Conservation (phyloP, 2,329 filamentous ascomycete genomes). For the Westerdykella aurantiaca region DNA sequence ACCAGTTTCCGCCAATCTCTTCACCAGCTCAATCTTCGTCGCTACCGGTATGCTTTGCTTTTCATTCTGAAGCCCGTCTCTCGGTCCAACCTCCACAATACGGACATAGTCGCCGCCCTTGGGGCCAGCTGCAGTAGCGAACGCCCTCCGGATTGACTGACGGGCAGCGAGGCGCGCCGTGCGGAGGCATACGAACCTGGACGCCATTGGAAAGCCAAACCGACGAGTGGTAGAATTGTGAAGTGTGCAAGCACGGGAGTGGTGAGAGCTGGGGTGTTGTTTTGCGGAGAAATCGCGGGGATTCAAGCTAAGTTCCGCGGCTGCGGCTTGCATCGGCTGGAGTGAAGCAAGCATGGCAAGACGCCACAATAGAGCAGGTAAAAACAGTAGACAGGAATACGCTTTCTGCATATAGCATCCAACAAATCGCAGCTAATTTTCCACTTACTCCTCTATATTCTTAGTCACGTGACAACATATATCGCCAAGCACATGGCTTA, state of each 20-base stretch:
- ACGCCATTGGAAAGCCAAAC: slow-evolving; percentile 17
- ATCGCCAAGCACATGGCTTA: slow-evolving; percentile 11
- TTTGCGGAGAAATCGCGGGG: not conserved
- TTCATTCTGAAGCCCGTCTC: slow-evolving; percentile 85
- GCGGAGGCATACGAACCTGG: slow-evolving; percentile 27
- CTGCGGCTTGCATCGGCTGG: too few relatives aligned
- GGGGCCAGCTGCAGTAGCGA: slow-evolving; percentile 30
- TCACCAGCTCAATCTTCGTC: slow-evolving; percentile 72
- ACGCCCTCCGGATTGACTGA: slow-evolving; percentile 25
- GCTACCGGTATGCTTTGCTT: slow-evolving; percentile 62
- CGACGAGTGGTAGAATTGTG: not conserved
- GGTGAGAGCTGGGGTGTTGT: not conserved
- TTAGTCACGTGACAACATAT: too few relatives aligned
- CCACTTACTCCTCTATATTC: too few relatives aligned
- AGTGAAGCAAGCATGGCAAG: too few relatives aligned
- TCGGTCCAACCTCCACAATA: slow-evolving; percentile 77
- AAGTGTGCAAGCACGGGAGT: not conserved
- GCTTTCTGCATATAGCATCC: too few relatives aligned
- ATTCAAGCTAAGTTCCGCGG: not conserved
- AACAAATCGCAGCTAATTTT: too few relatives aligned
- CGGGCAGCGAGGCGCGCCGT: slow-evolving; percentile 33
- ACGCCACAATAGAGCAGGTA: too few relatives aligned
- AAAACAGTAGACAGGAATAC: too few relatives aligned
- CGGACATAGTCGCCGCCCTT: slow-evolving; percentile 42
- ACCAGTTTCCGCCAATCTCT: slow-evolving; percentile 62